These are phyloP conservation scores for Prunella vulgaris DNA, from an alignment of 257 asterid genomes.

Conservation along the genomic window DNA sequence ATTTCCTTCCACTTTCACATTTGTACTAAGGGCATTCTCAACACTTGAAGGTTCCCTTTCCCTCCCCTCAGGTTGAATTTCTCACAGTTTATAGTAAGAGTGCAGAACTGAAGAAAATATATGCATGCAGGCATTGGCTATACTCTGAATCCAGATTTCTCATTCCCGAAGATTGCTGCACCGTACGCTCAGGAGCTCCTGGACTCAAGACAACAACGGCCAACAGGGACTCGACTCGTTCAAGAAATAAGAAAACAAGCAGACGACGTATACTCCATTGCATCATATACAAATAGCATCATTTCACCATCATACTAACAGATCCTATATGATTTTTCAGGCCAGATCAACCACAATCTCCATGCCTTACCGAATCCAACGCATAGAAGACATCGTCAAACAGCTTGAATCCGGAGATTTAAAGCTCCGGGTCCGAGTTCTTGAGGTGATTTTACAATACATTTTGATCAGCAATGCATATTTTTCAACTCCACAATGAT, in stretches of 20 bases:
- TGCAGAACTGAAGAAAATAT: not conserved
- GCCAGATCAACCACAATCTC: conserved; percentile 77
- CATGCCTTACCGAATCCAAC: conserved; percentile 87
- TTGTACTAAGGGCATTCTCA: conserved; percentile 90
- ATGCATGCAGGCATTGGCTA: conserved; percentile 70
- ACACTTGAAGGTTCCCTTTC: conserved; percentile 82
- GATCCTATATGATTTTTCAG: conserved; percentile 30
- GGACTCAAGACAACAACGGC: conserved; percentile 63
- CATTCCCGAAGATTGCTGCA: conserved; percentile 91
- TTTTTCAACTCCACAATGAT: not conserved
- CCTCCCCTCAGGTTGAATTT: no score
- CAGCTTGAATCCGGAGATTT: conserved; percentile 91
- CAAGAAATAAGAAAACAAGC: conserved; percentile 86
- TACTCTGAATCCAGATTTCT: conserved; percentile 73
- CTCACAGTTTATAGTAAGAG: not conserved
- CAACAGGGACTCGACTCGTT: conserved; percentile 62
- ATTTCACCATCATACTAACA: not conserved
- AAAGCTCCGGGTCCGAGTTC: conserved; percentile 93
- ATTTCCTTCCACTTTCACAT: conserved; percentile 88
- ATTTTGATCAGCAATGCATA: not conserved
- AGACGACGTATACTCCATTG: conserved; percentile 35
- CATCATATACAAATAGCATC: not conserved
- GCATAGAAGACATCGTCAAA: conserved; percentile 78
- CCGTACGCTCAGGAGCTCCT: conserved; percentile 98
- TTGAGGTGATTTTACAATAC: conserved; percentile 55